phyloP scores from a whole-genome alignment of 371 early-diverging fungal species.

The Basidiobolus meristosporus region DNA sequence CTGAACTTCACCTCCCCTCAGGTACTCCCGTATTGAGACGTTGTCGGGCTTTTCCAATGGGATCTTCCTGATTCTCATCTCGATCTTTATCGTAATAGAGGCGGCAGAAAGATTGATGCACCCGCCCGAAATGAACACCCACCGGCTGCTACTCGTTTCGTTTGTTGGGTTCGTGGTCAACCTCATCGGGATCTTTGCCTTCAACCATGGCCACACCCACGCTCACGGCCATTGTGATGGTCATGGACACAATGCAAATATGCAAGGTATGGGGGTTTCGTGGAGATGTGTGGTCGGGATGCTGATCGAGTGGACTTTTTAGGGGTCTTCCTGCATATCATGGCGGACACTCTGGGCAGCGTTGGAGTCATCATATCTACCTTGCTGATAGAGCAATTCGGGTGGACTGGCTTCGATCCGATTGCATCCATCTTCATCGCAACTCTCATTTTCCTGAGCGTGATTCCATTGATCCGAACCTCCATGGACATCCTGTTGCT shows the following conservation, averaged over 20 bases:
- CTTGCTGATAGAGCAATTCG: conserved; percentile 69
- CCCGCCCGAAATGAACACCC: conserved; percentile 75
- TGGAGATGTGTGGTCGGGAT: too few relatives aligned
- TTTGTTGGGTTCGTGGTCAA: conserved; percentile 84
- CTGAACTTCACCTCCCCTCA: conserved; percentile 2
- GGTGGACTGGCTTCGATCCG: conserved; percentile 91
- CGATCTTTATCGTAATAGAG: conserved; percentile 73
- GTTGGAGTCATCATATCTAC: conserved; percentile 92
- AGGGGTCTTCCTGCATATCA: conserved; percentile 87
- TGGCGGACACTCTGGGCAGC: conserved; percentile 90
- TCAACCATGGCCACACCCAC: conserved; percentile 65
- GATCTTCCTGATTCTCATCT: conserved; percentile 70
- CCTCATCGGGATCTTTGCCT: conserved; percentile 79
- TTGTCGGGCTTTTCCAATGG: conserved; percentile 85
- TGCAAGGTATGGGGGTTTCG: too few relatives aligned
- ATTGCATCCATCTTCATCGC: conserved; percentile 88
- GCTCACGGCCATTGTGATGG: conserved; percentile 29
- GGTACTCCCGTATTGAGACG: conserved; percentile 76
- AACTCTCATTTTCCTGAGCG: conserved; percentile 59
- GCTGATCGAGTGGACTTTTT: too few relatives aligned
- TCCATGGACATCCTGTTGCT: too few relatives aligned
- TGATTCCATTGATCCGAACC: conserved; percentile 57
- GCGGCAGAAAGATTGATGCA: conserved; percentile 69
- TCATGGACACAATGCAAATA: conserved; percentile 16
- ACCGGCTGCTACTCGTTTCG: conserved; percentile 65